Evolutionary conservation across 2,329 filamentous ascomycete species (phyloP), one percentile per base, ranked within the genome.

Genomic region (Dothideomycetes sp.): DNA sequence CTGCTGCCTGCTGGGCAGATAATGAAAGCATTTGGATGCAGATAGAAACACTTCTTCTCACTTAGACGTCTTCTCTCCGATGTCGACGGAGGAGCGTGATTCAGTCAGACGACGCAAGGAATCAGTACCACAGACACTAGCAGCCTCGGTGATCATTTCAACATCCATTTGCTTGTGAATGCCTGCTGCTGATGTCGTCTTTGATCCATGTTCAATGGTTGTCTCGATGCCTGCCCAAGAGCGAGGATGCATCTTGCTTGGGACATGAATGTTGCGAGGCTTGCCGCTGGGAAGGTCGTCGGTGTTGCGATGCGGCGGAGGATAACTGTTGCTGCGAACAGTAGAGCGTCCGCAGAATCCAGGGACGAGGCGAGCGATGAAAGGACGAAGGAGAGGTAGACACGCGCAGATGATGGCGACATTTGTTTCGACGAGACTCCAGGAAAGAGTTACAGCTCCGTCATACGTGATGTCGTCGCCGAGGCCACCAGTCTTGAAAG

Each of bases 381-480:
- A 34, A 3, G 40, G 40, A 5, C 44, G 38, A 13, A 49, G 36
- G 29, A 53, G 45, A 25, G 52, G 54, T 11, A 57, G 49, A 39
- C 52, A 55, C 15, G 50, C 51, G 34, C 47, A 53, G 24, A 57
- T 52, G 9, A 55, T 53, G 24, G 49, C 49, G 10, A 52, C 38
- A 36, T 54, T 54, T 9, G 52, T 49, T 37, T 57, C 54, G 29
- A 56, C 39, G 8, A 51, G 39, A 11, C 52, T 53, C 51, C 52
- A 56, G 9, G 49, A 50, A 22, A 44, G 41, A n/a, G 30, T 35
- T 10, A 42, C 43, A 28, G 45, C 41, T 16, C 38, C 32, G 11
- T 33, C 40, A 33, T 42, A 53, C 16, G 49, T 53, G 2, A 36
- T 44, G 24, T 49, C 45, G 10, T 39, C 32, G 13, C 48, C 47